phyloP scores from a whole-genome alignment of 352 stramenopile species.

The Phytopythium cucurbitacearum region DNA sequence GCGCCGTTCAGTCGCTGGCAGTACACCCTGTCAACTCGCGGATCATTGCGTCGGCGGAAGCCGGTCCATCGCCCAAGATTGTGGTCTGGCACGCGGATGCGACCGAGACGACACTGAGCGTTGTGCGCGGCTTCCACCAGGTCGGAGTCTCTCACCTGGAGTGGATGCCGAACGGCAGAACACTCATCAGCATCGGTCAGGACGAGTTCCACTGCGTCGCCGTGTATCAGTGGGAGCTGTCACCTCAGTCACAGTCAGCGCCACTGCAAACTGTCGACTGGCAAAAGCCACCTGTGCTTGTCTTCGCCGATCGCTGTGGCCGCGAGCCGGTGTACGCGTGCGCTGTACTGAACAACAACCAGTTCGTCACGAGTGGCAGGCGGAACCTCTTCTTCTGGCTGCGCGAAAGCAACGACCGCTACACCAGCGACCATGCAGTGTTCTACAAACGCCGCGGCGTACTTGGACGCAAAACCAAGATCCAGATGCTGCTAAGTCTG shows the following conservation, averaged over 20 bases:
- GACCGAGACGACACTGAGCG: conserved; percentile 40
- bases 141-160: conserved; percentile 56
- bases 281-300: conserved; percentile 40
- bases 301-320: conserved; percentile 51
- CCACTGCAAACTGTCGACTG: conserved; percentile 28
- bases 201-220: conserved; percentile 67
- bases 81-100: conserved; percentile 55
- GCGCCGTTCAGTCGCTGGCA: conserved; percentile 50
- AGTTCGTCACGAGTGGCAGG: conserved; percentile 64
- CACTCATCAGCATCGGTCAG: conserved; percentile 60
- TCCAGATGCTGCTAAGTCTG: conserved; percentile 68
- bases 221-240: conserved; percentile 69
- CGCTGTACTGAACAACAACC: conserved; percentile 24
- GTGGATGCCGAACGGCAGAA: conserved; percentile 69
- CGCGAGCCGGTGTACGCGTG: conserved; percentile 46
- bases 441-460: conserved; percentile 54
- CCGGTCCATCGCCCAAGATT: conserved; percentile 52
- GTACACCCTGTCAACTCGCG: conserved; percentile 44
- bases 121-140: conserved; percentile 67
- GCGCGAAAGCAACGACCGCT: conserved; percentile 56
- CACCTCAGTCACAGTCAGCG: conserved; percentile 4
- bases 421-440: conserved; percentile 33
- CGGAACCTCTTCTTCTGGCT: conserved; percentile 75
- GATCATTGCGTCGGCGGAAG: conserved; percentile 61
- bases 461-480: conserved; percentile 59